A percentile compares a stretch with the other conserved stretches of the same genome.
phyloP scores from a whole-genome alignment of 192 early-diverging fungal species.

The Rhizophagus clarus region DNA sequence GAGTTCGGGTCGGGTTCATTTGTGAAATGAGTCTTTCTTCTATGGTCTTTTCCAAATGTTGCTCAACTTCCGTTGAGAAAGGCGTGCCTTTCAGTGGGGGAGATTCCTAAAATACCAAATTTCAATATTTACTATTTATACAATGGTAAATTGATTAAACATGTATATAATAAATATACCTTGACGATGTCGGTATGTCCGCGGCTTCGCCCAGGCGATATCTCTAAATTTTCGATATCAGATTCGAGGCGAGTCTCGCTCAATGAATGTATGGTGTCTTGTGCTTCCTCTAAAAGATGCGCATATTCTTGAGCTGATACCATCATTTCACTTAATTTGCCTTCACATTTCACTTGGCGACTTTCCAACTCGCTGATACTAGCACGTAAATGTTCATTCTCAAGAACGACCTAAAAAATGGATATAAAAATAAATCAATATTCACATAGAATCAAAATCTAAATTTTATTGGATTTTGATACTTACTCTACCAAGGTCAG shows the following conservation, averaged over 20 bases:
- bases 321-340: conserved; percentile 55
- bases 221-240: conserved; percentile 43
- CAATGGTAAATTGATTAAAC: background rate
- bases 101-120: conserved; percentile 31
- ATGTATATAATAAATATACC: conserved; percentile 14
- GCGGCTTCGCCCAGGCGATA: conserved; percentile 34
- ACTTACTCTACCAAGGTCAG: conserved; percentile 55
- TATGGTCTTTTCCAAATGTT: conserved; percentile 50
- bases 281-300: conserved; percentile 56
- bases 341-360: conserved; percentile 57
- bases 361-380: conserved; percentile 58
- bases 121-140: background rate
- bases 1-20: conserved; percentile 27
- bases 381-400: conserved; percentile 54
- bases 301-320: conserved; percentile 62
- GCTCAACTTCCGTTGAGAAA: conserved; percentile 49
- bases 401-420: conserved; percentile 43
- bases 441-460: background rate
- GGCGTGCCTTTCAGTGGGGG: conserved; percentile 36
- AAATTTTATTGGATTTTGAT: background rate
- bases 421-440: background rate
- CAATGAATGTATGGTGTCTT: conserved; percentile 59
- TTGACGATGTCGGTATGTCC: conserved; percentile 19
- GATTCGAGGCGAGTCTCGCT: conserved; percentile 49
- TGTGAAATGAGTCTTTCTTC: conserved; percentile 43